A percentile compares a stretch with the other conserved stretches of the same genome.
These are phyloP conservation scores for Mycocentrospora acerina DNA, from an alignment of 2,329 filamentous ascomycete genomes.

Conservation along the genomic window DNA sequence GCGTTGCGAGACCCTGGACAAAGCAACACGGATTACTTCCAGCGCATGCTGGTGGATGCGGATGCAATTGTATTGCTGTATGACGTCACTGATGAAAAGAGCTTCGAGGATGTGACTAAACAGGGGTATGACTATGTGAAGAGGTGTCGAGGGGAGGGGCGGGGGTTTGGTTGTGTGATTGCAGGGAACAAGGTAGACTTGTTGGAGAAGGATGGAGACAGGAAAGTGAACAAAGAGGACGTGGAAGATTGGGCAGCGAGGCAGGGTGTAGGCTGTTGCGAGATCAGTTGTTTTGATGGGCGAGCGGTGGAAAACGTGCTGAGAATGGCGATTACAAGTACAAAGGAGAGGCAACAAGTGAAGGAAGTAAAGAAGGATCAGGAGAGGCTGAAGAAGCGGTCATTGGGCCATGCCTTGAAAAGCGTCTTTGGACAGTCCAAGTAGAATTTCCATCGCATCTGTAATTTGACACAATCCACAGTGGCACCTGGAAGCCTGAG, in stretches of 20 bases:
- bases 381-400: no score
- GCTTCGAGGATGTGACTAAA: conserved; percentile 22
- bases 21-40: conserved; percentile 5
- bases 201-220: conserved; percentile 1
- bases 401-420: no score
- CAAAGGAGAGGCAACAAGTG: conserved; percentile 8
- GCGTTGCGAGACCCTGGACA: conserved; percentile 9
- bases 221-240: conserved; percentile 16
- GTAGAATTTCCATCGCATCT: no score
- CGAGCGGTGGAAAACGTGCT: conserved; percentile 14
- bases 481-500: no score
- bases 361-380: neutral
- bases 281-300: conserved; percentile 14
- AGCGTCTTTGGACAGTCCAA: no score
- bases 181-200: conserved; percentile 32
- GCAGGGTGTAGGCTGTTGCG: conserved; percentile 23
- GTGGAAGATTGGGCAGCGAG: conserved; percentile 27
- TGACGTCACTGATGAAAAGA: conserved; percentile 23
- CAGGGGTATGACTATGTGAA: conserved; percentile 20
- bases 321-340: conserved; percentile 15
- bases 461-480: no score
- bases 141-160: conserved; percentile 9
- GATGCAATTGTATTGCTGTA: conserved; percentile 33
- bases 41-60: conserved; percentile 9
- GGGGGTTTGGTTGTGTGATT: conserved; percentile 29